Evolutionary conservation across 257 asterid species (phyloP), one percentile per base, ranked within the genome.

Genomic region (Solanum virginianum): DNA sequence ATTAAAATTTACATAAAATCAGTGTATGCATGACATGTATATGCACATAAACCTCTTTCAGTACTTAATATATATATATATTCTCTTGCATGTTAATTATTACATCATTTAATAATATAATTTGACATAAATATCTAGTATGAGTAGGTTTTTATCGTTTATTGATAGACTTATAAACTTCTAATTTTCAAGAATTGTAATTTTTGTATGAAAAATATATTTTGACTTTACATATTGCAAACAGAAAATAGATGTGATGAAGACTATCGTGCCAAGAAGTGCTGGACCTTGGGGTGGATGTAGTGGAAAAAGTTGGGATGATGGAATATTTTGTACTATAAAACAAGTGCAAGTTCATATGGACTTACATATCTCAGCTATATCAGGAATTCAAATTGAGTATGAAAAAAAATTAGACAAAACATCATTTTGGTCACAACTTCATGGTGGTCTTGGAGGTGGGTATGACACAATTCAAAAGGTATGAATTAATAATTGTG

Each of bases 241-340:
- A 60, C 80, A 74, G 81, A 74, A 74, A 22, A 22, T 22, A 43
- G 81, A 74, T 22, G 43, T 74, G 60, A 74, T 74, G 63, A 79
- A 80, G 80, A 83, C 29, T 24, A 74, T 63, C 8, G 55, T 57
- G 84, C 85, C 87, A 22, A 57, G 69, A 47, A 54, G 29, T 13
- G 53, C 87, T 17, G 89, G 89, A 32, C 85, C 89, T 10, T 83
- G 71, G 71, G 86, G 82, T 18, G 88, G 80, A 22, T 39, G 20
- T 26, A 10, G 70, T 24, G 89, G 87, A 43, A 83, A 55, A 84
- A 20, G 72, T 22, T 86, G 89, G 89, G 89, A 83, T 32, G 89
- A 86, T 43, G 89, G 89, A 54, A 79, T 86, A 49, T 82, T 36
- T 66, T 36, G 22, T 49, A 82, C 85, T 22, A 53, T 83, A 16